Evolutionary conservation across 2,329 filamentous ascomycete genomes (phyloP), one percentile per base, ranked within the genome.

Genomic region (Fusarium fujikuroi): DNA sequence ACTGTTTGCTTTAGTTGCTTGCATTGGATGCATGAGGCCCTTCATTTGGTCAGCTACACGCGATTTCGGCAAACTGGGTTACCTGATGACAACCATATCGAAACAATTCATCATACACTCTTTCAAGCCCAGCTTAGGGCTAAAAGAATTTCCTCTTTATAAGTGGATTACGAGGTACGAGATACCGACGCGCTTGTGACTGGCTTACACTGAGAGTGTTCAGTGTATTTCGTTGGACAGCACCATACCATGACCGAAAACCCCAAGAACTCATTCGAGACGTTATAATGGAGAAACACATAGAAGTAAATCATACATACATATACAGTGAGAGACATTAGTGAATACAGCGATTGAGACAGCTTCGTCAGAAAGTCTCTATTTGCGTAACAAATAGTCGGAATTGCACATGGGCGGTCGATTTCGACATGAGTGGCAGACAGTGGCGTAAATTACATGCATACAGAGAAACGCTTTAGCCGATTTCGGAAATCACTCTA

Each of bases 381-480:
- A 23, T 39, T 37, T 59, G 56, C 19, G 19, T n/a, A 37, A 58
- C 23, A 36, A 32, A 36, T 34, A 50, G 43, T 36, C 40, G 15
- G 15, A 18, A 7, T 57, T 28, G 25, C 15, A 30, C 18, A 37
- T 25, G 10, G 18, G 25, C 19, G 40, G 52, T 68, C 40, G 23
- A 36, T 36, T 19, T 36, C 23, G 30, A 32, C 15, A 21, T 50
- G 32, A 49, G 56, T 37, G 30, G 52, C 34, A 60, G 63, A 21
- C 43, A 52, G 57, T 52, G 64, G 59, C 65, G 52, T 30, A 53
- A 59, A 70, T 70, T 69, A 47, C 59, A 43, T 69, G 59, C 66
- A 69, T 60, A n/a, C 32, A 25, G 37, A 42, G 46, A 67, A 67
- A 36, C 47, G 52, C 40, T 28, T 46, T 69, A 65, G 60, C 59